Conservation (phyloP, 192 early-diverging fungal genomes). For the Spizellomyces punctatus region DNA sequence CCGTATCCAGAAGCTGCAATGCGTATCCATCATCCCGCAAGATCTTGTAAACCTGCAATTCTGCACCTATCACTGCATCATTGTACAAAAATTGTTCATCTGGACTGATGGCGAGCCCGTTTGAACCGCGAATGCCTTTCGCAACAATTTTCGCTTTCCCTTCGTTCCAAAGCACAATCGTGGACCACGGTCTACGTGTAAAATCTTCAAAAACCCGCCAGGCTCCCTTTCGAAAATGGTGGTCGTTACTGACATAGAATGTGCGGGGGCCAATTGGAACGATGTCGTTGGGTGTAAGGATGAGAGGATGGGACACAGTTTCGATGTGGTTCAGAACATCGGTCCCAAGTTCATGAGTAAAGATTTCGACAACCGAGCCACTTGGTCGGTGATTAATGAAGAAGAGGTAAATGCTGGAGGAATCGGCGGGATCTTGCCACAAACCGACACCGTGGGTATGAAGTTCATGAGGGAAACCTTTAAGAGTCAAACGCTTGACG, state of each 20-base stretch:
- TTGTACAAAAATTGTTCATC: neutral
- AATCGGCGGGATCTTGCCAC: neutral
- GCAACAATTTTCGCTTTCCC: neutral
- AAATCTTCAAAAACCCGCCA: conserved; percentile 14
- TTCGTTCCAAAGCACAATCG: conserved; percentile 11
- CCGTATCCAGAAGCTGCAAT: neutral
- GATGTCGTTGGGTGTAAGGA: conserved; percentile 26
- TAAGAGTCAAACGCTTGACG: neutral
- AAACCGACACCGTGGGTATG: neutral
- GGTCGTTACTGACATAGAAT: conserved; percentile 31
- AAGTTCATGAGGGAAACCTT: neutral
- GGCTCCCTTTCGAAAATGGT: conserved; percentile 2
- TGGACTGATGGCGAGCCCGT: conserved; percentile 5
- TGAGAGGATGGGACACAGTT: conserved; percentile 9
- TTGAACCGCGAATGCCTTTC: conserved; percentile 15
- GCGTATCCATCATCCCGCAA: neutral
- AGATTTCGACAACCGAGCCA: neutral
- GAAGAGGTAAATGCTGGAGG: neutral
- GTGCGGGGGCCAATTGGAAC: conserved; percentile 7
- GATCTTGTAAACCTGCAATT: neutral
- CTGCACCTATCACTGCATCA: neutral
- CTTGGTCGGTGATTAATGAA: neutral
- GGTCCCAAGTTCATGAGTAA: neutral
- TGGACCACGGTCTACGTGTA: neutral
- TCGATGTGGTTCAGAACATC: neutral